These are phyloP conservation scores for Setomelanomma holmii DNA, from an alignment of 2,329 filamentous ascomycete species.

Conservation along the genomic window DNA sequence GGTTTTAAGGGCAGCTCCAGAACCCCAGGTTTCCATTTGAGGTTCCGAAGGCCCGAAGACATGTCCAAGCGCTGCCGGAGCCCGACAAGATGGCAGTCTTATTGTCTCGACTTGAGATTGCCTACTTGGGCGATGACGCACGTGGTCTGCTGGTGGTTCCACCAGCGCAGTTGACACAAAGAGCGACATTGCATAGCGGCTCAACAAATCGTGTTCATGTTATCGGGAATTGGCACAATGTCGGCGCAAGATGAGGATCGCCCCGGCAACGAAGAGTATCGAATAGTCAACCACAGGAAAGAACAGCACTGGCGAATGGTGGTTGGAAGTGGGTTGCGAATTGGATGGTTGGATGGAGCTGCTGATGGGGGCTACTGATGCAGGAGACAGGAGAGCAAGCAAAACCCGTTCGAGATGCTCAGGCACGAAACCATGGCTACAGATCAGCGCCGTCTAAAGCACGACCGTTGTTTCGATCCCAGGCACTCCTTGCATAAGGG, in stretches of 20 bases:
- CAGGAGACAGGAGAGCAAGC: conserved; percentile 1
- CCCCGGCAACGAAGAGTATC: conserved; percentile 1
- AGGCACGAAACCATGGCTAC: background rate
- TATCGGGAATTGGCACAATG: background rate
- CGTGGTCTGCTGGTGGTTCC: background rate
- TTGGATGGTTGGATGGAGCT: background rate
- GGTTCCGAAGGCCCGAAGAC: background rate
- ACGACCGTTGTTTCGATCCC: background rate
- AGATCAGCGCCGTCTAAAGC: background rate
- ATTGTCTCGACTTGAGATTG: background rate
- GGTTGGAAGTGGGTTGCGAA: too few relatives aligned
- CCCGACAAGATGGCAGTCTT: background rate
- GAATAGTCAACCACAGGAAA: background rate
- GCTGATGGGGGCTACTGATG: background rate
- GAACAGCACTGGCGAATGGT: too few relatives aligned
- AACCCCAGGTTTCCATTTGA: background rate
- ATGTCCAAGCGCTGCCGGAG: background rate
- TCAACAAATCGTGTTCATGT: background rate
- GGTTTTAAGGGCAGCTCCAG: background rate
- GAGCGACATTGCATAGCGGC: conserved; percentile 1
- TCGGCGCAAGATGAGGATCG: background rate
- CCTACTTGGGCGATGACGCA: conserved; percentile 9
- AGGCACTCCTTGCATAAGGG: background rate
- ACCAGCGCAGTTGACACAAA: background rate
- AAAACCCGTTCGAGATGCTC: background rate